These are phyloP conservation scores for Monosporascus cannonballus DNA, from an alignment of 2,329 filamentous ascomycete species.

Conservation along the genomic window DNA sequence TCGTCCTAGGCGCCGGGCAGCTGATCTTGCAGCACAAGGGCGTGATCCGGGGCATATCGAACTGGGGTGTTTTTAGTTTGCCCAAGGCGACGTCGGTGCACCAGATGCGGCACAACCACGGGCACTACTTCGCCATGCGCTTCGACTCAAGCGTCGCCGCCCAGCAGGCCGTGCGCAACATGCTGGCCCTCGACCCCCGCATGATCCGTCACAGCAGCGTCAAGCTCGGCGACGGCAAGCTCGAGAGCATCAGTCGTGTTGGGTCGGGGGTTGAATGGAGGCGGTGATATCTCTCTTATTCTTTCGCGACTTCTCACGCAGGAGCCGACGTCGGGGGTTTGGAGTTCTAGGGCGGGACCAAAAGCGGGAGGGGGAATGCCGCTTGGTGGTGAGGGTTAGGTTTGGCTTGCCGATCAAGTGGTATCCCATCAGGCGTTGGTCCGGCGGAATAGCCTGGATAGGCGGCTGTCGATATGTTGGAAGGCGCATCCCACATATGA, in stretches of 20 bases:
- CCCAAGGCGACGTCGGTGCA: constrained; percentile 74
- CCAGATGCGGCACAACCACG: constrained; percentile 75
- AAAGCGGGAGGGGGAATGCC: too few species aligned
- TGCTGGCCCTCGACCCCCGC: constrained; percentile 77
- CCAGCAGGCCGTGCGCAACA: constrained; percentile 69
- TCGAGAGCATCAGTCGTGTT: constrained; percentile 45
- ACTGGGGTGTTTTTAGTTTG: constrained; percentile 91
- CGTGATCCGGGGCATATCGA: constrained; percentile 85
- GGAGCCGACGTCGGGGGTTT: too few species aligned
- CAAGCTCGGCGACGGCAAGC: constrained; percentile 66
- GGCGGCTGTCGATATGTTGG: too few species aligned
- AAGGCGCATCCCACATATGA: too few species aligned
- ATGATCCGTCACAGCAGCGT: constrained; percentile 85
- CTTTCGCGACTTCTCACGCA: too few species aligned
- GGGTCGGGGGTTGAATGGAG: constrained; percentile 42
- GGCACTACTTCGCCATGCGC: constrained; percentile 97
- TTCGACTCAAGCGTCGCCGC: constrained; percentile 74
- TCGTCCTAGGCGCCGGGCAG: constrained; percentile 77
- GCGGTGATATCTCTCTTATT: constrained; percentile 7
- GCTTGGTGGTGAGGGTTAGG: too few species aligned
- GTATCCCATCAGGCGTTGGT: too few species aligned
- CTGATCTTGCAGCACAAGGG: constrained; percentile 78
- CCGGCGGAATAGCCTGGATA: too few species aligned
- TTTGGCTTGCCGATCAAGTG: too few species aligned
- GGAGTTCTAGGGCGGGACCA: too few species aligned